Base-by-base conservation (phyloP, 2,329 filamentous ascomycete genomes). In the Orbilia brochopaga region DNA sequence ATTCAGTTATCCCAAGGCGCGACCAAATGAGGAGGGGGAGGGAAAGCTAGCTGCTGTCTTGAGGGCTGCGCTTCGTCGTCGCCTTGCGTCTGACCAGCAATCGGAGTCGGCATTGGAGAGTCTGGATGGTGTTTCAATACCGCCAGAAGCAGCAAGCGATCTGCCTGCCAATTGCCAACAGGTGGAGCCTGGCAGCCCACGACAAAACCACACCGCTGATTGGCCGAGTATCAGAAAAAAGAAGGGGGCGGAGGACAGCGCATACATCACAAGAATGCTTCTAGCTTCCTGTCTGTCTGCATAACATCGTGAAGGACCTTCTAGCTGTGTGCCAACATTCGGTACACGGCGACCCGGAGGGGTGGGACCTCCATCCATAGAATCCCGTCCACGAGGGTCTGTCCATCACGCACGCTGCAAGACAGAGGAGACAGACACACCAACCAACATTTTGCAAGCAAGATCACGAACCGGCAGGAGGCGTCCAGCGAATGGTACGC, bases 361-460 rank as follows among this genome's bases (percentile, higher is more conserved):
- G 52, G 30, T 30, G 67, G 60, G 65, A 72, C 67, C 60, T 65
- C 67, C 67, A 72, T 65, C 67, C 67, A 72, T 58, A 72, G 60
- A 72, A 51, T 40, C 50, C 52, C 30, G 67, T 61, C 67, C 67
- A 72, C 67, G 67, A 72, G 67, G 60, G 42, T 62, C 42, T 15
- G 27, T 42, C 15, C n/a, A 42, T 51, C 27, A 32, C 15, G 19
- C 44, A 48, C 8, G 44, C 40, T 69, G 65, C 58, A 63, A 61
- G 58, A 58, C 65, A 69, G 42, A 35, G 2, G 15, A 6, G 52
- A n/a, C n/a, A n/a, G n/a, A n/a, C n/a, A n/a, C n/a, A n/a, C n/a
- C n/a, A 30, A 57, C 56, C 21, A 62, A 32, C 35, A 46, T 42
- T 23, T 32, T 32, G 40, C 35, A 69, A 63, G 40, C 35, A 69